Evolutionary conservation across 345 rosid genomes (phyloP).

Genomic region (Lenwebbia sp.): DNA sequence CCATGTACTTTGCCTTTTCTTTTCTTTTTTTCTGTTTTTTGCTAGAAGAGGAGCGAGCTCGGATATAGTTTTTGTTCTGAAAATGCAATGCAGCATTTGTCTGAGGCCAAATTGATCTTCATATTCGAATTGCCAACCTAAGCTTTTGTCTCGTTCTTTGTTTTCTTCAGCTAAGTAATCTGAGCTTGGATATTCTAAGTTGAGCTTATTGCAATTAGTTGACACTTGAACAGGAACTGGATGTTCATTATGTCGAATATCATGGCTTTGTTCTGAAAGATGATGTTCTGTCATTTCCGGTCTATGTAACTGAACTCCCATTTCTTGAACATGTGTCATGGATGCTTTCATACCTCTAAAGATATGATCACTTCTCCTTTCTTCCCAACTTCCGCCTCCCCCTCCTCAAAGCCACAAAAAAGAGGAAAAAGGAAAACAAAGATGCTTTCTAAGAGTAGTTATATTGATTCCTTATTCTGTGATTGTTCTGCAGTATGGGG

Average conservation of each 20-base stretch:
- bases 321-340: not conserved
- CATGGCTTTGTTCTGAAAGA: too few species aligned
- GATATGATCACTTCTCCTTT: not conserved
- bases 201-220: too few species aligned
- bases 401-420: not conserved
- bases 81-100: not conserved
- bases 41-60: not conserved
- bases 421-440: not conserved
- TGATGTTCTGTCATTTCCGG: not conserved
- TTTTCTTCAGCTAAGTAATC: not conserved
- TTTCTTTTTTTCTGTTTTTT: not conserved
- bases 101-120: not conserved
- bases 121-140: not conserved
- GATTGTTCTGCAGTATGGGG: slow-evolving; percentile 43
- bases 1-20: not conserved
- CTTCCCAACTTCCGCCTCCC: not conserved
- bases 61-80: not conserved
- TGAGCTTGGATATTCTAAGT: not conserved
- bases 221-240: too few species aligned
- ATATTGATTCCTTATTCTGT: not conserved
- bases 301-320: not conserved
- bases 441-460: not conserved
- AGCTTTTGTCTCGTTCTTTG: not conserved
- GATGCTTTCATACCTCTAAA: not conserved
- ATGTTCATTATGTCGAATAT: too few species aligned